Evolutionary conservation across 108 stramenopile genomes (phyloP).

Genomic region (Cyclotella cryptica): DNA sequence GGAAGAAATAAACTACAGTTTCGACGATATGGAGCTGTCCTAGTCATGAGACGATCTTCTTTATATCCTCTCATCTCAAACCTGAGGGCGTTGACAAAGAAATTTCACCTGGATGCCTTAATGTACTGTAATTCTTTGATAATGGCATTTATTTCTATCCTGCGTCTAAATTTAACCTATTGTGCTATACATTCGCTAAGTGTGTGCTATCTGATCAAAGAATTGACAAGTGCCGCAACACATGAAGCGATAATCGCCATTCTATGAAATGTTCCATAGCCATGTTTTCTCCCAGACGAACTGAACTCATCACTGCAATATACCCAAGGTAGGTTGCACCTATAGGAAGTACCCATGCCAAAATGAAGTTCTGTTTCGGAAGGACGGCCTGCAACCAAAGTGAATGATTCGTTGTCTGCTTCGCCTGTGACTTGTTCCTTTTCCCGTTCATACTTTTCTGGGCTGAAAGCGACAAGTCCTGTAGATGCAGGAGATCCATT

Average conservation of each 20-base stretch:
- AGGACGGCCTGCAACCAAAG: not conserved
- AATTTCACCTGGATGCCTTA: too few relatives aligned
- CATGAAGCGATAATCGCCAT: not conserved
- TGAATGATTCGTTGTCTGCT: not conserved
- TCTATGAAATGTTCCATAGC: not conserved
- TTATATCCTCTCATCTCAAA: not conserved
- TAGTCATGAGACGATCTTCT: not conserved
- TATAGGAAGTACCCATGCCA: not conserved
- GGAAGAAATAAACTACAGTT: slow-evolving; percentile 14
- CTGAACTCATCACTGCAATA: slow-evolving; percentile 2
- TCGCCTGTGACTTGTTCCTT: not conserved
- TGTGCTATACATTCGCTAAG: too few relatives aligned
- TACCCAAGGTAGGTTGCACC: slow-evolving; percentile 19
- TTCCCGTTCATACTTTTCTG: too few relatives aligned
- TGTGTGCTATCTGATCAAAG: not conserved
- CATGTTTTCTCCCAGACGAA: not conserved
- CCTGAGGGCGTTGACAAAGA: not conserved
- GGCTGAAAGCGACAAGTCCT: too few relatives aligned
- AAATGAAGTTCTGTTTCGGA: not conserved
- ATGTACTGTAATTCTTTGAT: too few relatives aligned
- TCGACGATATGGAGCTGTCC: slow-evolving; percentile 20
- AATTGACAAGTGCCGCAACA: not conserved
- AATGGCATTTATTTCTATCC: too few relatives aligned
- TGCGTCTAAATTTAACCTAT: too few relatives aligned
- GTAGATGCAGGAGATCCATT: too few relatives aligned